phyloP scores from a whole-genome alignment of 208 protist species.

The Leishmania arabica region DNA sequence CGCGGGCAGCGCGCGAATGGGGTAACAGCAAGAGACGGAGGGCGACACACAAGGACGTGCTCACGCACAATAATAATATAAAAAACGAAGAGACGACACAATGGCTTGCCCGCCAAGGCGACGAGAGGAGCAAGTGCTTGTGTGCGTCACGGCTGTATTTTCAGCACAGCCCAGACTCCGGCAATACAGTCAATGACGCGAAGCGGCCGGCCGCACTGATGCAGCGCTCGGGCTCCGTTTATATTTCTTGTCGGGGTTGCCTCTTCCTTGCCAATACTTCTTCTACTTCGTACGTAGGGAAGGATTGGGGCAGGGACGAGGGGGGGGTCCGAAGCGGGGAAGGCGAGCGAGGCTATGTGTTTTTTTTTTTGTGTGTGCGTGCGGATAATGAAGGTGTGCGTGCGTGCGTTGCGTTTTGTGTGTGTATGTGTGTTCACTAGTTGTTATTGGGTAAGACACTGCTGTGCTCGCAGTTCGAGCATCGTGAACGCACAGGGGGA shows the following conservation, averaged over 20 bases:
- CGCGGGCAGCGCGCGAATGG: background rate
- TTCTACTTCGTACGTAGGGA: background rate
- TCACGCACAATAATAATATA: background rate
- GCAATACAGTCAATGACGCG: background rate
- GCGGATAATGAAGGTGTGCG: background rate
- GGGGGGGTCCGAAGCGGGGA: background rate
- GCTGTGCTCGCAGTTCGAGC: background rate
- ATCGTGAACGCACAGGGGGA: background rate
- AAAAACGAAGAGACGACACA: background rate
- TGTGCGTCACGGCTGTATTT: background rate
- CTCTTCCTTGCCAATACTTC: background rate
- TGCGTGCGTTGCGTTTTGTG: too few species aligned
- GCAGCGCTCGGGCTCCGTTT: background rate
- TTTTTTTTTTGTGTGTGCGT: too few species aligned
- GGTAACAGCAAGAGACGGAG: background rate
- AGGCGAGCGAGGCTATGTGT: background rate
- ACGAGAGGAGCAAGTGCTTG: background rate
- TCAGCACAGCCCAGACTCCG: background rate
- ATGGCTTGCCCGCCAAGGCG: background rate
- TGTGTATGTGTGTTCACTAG: background rate
- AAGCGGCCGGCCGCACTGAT: background rate
- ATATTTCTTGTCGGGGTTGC: background rate
- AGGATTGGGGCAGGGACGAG: background rate
- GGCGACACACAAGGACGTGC: background rate
- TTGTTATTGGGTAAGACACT: background rate